Percentiles rank a stretch among this genome's conserved stretches.
Evolutionary conservation across 805 yeast species (phyloP).

Genomic region (Teunomyces panamensis): DNA sequence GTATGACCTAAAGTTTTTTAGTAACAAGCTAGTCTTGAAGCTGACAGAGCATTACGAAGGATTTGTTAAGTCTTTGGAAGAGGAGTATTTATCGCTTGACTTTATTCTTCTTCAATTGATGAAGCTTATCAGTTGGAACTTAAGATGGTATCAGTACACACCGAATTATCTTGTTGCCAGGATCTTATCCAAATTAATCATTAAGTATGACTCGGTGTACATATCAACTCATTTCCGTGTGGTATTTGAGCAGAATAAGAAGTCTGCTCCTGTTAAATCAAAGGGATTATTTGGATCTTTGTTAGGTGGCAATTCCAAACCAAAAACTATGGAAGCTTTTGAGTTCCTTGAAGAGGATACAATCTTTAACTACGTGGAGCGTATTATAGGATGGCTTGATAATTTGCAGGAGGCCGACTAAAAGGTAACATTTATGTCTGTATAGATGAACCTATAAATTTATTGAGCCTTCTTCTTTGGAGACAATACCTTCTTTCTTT

Average conservation of each 20-base stretch:
- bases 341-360: conserved; percentile 32
- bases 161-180: conserved; percentile 39
- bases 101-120: conserved; percentile 32
- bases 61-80: conserved; percentile 22
- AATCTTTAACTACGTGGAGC: conserved; percentile 29
- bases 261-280: conserved; percentile 10
- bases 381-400: conserved; percentile 29
- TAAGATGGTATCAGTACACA: conserved; percentile 62
- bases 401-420: conserved; percentile 2
- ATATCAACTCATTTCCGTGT: conserved; percentile 40
- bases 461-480: conserved; percentile 10
- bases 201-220: conserved; percentile 39
- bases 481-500: conserved; percentile 73
- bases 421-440: background rate
- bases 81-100: conserved; percentile 31
- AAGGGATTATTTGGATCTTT: conserved; percentile 7
- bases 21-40: conserved; percentile 33
- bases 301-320: conserved; percentile 4
- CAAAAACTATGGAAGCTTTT: conserved; percentile 10
- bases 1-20: conserved; percentile 23
- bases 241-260: conserved; percentile 31
- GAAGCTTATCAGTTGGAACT: conserved; percentile 57
- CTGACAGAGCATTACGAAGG: conserved; percentile 17
- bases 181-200: conserved; percentile 42
- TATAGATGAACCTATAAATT: background rate